Evolutionary conservation across 164 flowering plant genomes (phyloP), one percentile per base, ranked within the genome.

Genomic region (Vitis cinerea): DNA sequence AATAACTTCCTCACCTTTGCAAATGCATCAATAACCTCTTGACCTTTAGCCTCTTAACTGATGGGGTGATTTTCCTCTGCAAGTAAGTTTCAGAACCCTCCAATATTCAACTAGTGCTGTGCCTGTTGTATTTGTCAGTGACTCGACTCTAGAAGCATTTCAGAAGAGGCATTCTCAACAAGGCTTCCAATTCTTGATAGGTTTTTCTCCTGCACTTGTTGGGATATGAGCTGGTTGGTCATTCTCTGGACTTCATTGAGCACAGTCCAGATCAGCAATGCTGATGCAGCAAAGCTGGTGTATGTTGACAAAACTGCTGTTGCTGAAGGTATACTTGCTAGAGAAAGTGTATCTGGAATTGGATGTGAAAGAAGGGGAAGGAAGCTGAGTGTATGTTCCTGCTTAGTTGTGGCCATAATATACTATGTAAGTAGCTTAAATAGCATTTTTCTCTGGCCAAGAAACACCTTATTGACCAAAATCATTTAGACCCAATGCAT

Each of bases 261-360:
- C 5, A 61, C 27, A 3, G 78, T 44, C 19, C 64, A 54, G 16
- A 70, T 50, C 31, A 75, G 67, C 27, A 75, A 63, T 8, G 54
- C 56, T 10, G 74, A 53, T 19, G 74, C 71, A 29, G 72, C 60
- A 7, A 74, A 64, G 44, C 72, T 48, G 11, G 77, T 65, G 64
- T 74, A 74, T 27, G 57, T 62, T 23, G 73, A 74, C 3, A 74
- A 23, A n/a, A 70, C 66, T 51, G 77, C 19, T 1, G 73, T 51
- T 11, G 70, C 65, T 60, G 73, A 74, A 16, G 70, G 71, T 37
- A 63, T 61, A 50, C 27, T 23, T 23, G 27, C 27, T 23, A 23
- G 27, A 23, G 27, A 23, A 23, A 23, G 27, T 23, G 27, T 23
- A 23, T 23, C 27, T 23, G 27, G 27, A 23, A 23, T 23, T 23